Conservation (phyloP, 1,284 basidiomycete genomes). For the Neonothopanus nambi region DNA sequence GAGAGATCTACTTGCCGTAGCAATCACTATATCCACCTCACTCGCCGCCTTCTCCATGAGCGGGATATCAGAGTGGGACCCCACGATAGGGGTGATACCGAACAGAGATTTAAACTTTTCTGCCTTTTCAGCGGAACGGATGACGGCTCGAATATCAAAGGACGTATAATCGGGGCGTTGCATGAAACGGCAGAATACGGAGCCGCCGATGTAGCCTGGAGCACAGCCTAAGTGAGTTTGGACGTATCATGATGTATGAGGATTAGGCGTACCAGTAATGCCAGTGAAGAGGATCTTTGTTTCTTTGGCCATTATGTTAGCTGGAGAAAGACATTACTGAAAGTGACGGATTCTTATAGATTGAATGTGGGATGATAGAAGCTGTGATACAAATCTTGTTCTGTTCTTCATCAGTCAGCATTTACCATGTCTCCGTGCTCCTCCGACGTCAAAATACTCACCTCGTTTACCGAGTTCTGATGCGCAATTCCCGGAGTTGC, state of each 20-base stretch:
- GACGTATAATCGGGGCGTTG: conserved; percentile 32
- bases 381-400: no score
- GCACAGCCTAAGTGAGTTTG: neutral
- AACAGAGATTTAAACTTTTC: conserved; percentile 33
- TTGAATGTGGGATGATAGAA: no score
- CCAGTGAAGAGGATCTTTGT: conserved; percentile 17
- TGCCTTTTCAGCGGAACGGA: conserved; percentile 42
- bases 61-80: conserved; percentile 38
- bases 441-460: no score
- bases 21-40: conserved; percentile 34
- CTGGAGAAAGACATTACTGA: no score
- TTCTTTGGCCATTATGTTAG: no score
- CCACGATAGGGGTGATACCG: conserved; percentile 38
- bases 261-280: conserved; percentile 8
- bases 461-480: no score
- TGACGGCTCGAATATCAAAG: conserved; percentile 41
- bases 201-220: conserved; percentile 46
- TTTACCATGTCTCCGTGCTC: no score
- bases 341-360: no score
- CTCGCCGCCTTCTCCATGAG: conserved; percentile 30
- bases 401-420: no score
- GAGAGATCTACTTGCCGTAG: no score
- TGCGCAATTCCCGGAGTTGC: no score
- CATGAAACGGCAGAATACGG: conserved; percentile 40
- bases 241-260: neutral